A percentile compares a stretch with the other conserved stretches of the same genome.
These are phyloP conservation scores for Ganoderma sinense DNA, from an alignment of 1,284 basidiomycete species.

Conservation along the genomic window DNA sequence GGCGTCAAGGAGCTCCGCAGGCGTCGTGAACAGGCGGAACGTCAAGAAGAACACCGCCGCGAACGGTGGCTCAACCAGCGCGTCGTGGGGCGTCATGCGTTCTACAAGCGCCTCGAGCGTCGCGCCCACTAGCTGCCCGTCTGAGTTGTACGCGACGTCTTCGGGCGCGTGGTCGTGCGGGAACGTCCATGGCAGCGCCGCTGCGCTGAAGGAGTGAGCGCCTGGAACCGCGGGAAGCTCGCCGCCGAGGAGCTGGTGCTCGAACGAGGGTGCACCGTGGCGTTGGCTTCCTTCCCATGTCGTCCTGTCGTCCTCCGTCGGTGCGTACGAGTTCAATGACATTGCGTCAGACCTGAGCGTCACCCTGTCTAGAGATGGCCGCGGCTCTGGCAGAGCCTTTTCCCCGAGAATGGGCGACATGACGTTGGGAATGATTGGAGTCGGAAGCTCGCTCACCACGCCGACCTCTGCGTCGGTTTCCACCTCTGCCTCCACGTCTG, in stretches of 20 bases:
- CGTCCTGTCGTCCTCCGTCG: conserved; percentile 59
- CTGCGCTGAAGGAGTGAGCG: conserved; percentile 40
- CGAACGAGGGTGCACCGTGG: conserved; percentile 43
- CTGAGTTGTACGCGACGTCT: conserved; percentile 91
- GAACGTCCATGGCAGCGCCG: conserved; percentile 61
- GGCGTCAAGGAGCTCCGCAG: conserved; percentile 77
- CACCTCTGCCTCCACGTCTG: conserved; percentile 1
- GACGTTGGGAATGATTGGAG: conserved; percentile 12
- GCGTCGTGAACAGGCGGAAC: conserved; percentile 92
- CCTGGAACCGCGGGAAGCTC: conserved; percentile 57
- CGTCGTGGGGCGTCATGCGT: conserved; percentile 96
- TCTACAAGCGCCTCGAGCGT: conserved; percentile 90
- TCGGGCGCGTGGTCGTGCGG: conserved; percentile 78
- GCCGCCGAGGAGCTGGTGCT: conserved; percentile 64
- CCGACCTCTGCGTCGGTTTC: neutral
- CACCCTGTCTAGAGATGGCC: conserved; percentile 25
- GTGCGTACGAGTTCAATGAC: conserved; percentile 57
- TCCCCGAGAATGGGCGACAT: conserved; percentile 9
- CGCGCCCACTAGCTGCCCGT: conserved; percentile 91
- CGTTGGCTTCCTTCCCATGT: conserved; percentile 61
- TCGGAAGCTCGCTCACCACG: conserved; percentile 11
- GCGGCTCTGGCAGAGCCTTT: conserved; percentile 38
- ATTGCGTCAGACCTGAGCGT: conserved; percentile 49
- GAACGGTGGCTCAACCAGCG: conserved; percentile 86
- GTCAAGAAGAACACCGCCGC: conserved; percentile 93